phyloP scores from a whole-genome alignment of 768 basidiomycete species.

The Dacryopinax spathularia region DNA sequence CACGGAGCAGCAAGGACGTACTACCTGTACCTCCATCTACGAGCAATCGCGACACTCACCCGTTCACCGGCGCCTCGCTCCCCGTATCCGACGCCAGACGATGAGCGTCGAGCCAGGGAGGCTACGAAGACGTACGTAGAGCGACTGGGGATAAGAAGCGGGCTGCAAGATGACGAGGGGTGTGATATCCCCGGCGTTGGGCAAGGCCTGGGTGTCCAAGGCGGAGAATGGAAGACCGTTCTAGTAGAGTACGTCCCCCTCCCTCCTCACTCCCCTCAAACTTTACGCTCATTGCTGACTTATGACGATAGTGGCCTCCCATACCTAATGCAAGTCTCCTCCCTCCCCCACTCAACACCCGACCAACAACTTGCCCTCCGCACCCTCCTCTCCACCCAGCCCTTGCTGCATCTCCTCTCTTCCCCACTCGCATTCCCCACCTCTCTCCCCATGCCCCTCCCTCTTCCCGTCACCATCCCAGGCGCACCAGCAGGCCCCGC shows the following conservation, averaged over 20 bases:
- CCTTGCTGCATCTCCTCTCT: neutral
- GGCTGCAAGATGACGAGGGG: neutral
- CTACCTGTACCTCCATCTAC: neutral
- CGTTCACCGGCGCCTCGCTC: neutral
- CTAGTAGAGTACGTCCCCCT: neutral
- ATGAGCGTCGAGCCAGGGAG: neutral
- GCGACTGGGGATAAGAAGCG: neutral
- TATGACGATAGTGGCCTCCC: neutral
- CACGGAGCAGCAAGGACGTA: neutral
- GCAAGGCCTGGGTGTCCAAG: neutral
- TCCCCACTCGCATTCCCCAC: neutral
- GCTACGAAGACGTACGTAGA: neutral
- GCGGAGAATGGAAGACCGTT: neutral
- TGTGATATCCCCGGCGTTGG: neutral
- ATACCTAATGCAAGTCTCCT: neutral
- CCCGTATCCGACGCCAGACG: neutral
- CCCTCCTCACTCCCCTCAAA: neutral
- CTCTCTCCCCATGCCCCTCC: neutral
- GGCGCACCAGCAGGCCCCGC: no score
- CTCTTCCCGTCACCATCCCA: neutral
- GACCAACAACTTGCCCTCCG: neutral
- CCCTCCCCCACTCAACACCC: neutral
- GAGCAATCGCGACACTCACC: neutral
- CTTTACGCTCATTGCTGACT: neutral
- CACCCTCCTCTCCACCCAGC: neutral